Conservation (phyloP, 192 early-diverging fungal species). For the Rhizoclosmatium sp. region DNA sequence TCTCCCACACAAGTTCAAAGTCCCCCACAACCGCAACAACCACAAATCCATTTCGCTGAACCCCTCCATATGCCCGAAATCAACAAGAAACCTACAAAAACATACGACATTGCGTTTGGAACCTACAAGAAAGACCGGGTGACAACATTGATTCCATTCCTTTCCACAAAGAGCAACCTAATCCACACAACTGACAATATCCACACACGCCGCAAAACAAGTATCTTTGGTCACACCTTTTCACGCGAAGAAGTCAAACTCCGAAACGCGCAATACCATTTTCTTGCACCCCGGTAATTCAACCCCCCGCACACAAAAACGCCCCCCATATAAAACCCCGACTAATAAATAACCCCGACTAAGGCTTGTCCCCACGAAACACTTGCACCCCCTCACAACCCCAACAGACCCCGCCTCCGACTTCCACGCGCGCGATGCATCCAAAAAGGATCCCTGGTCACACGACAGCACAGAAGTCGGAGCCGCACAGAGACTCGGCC, state of each 20-base stretch:
- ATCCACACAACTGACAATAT: constrained; percentile 17
- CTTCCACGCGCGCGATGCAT: background rate
- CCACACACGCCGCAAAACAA: background rate
- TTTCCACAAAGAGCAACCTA: constrained; percentile 10
- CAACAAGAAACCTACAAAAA: background rate
- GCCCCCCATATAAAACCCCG: too few relatives aligned
- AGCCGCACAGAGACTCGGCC: background rate
- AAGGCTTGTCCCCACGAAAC: constrained; percentile 4
- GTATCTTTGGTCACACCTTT: background rate
- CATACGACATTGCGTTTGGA: constrained; percentile 8
- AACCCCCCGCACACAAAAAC: background rate
- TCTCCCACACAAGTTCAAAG: too few relatives aligned
- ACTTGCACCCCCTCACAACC: background rate
- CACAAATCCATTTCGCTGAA: background rate
- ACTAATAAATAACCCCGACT: too few relatives aligned
- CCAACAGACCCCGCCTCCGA: background rate
- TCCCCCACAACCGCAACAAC: background rate
- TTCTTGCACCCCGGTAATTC: background rate
- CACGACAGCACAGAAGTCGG: background rate
- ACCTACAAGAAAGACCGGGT: background rate
- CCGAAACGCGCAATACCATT: background rate
- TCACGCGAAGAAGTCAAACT: background rate
- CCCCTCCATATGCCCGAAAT: background rate
- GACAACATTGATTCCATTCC: constrained; percentile 28
- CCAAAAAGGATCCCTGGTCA: background rate